Base-by-base conservation (phyloP, 176 grass and related monocot species). In the Miscanthus lutarioriparius region DNA sequence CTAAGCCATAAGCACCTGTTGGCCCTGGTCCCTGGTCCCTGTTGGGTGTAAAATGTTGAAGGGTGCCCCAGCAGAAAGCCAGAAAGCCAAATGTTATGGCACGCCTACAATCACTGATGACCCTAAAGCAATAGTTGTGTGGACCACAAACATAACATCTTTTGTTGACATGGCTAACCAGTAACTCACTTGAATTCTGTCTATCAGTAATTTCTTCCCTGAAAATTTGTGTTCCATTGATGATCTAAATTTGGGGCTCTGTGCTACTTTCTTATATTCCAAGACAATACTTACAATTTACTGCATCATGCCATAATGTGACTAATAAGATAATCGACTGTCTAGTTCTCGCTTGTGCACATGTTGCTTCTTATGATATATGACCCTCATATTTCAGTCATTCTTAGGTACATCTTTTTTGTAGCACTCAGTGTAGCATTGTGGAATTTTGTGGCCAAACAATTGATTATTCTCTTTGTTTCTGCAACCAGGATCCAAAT, bases 401-500 rank as follows among this genome's bases (percentile, higher is more conserved):
- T 38, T 41, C 14, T 25, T 10, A 4, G 22, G 22, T 59, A 37
- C 35, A 78, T 7, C 10, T 67, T 63, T 67, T 10, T 45, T 8
- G 28, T 82, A 33, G 25, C 8, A 86, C 40, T 33, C 3, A 71
- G 8, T 68, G 37, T 75, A 48, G 13, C 30, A 16, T 65, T 86
- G 16, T 51, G 53, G 26, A 65, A 39, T 56, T 72, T 67, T 63
- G 1, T 80, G n/a, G 8, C 58, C 30, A 61, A 45, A 45, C 30
- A 56, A 8, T 58, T 70, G 39, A 43, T 88, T 62, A 70, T 70
- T 82, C 41, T 78, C 2, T 70, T 28, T 70, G 5, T 56, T 78
- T 82, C 56, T 85, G 37, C 6, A 45, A 48, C 1, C 86, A 92
- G 93, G 93, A 92, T 81, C 93, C 93, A 4, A 84, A 79, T n/a